Evolutionary conservation across 176 grass and related monocot species (phyloP).

Genomic region (Lolium rigidum): DNA sequence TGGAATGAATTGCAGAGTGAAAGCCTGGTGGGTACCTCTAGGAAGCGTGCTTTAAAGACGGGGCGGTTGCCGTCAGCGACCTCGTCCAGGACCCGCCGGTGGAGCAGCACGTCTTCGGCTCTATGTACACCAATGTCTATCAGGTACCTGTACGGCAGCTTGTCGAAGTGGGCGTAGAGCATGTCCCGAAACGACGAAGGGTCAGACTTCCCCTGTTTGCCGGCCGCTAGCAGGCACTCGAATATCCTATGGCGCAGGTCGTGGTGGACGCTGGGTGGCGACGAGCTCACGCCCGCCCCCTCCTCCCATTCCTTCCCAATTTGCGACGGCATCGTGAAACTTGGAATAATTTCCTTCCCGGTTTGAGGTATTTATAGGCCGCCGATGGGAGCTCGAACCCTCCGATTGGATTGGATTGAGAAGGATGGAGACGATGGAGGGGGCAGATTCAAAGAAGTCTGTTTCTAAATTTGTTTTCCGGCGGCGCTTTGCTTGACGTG

Average conservation of each 20-base stretch:
- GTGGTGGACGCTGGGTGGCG: slow-evolving; percentile 17
- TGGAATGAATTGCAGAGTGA: neutral
- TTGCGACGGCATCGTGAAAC: no score
- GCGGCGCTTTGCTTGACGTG: no score
- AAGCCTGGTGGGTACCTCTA: slow-evolving; percentile 38
- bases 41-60: slow-evolving; percentile 66
- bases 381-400: no score
- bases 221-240: slow-evolving; percentile 45
- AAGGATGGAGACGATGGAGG: no score
- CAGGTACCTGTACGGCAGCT: slow-evolving; percentile 64
- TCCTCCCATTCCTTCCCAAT: slow-evolving; percentile 51
- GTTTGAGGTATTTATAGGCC: no score
- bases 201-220: slow-evolving; percentile 34
- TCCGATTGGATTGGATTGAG: neutral
- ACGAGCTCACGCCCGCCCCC: slow-evolving; percentile 60
- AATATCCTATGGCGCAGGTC: slow-evolving; percentile 45
- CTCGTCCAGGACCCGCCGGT: slow-evolving; percentile 64
- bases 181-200: slow-evolving; percentile 31
- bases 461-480: no score
- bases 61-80: slow-evolving; percentile 53
- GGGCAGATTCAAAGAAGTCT: no score
- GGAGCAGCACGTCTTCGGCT: slow-evolving; percentile 71
- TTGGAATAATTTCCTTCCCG: neutral
- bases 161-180: slow-evolving; percentile 56
- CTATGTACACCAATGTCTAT: slow-evolving; percentile 55